Conservation (phyloP, 768 basidiomycete species). For the Epithele typhae region DNA sequence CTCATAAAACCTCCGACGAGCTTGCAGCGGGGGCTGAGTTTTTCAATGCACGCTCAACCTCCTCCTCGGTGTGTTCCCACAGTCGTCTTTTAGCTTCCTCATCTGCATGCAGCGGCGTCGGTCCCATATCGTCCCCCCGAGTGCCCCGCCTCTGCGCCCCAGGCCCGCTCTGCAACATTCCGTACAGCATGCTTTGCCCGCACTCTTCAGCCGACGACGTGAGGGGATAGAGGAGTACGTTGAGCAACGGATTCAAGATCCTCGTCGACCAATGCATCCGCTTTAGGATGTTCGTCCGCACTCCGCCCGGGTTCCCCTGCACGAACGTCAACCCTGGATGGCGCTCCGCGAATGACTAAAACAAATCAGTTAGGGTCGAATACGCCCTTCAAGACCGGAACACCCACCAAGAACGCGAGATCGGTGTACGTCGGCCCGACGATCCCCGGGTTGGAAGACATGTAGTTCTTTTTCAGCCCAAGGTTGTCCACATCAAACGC, state of each 20-base stretch:
- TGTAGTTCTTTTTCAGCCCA: constrained; percentile 44
- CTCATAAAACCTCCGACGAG: too few species aligned
- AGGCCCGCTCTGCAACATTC: constrained; percentile 8
- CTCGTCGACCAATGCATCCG: constrained; percentile 1
- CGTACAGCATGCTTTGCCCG: constrained; percentile 15
- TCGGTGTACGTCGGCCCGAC: constrained; percentile 45
- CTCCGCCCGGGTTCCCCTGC: constrained; percentile 39
- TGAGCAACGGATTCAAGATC: not conserved
- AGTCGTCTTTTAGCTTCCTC: constrained; percentile 14
- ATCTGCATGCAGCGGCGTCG: constrained; percentile 5
- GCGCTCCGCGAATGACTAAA: constrained; percentile 33
- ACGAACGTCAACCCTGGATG: constrained; percentile 40
- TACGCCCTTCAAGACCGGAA: not conserved
- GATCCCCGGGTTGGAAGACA: constrained; percentile 28
- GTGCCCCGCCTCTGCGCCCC: constrained; percentile 5
- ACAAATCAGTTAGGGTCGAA: not conserved
- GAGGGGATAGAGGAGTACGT: constrained; percentile 8
- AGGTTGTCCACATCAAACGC: constrained; percentile 44
- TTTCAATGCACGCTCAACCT: constrained; percentile 9
- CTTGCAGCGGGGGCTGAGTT: too few species aligned
- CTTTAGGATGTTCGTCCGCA: constrained; percentile 27
- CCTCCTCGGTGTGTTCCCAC: constrained; percentile 18
- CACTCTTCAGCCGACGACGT: constrained; percentile 9
- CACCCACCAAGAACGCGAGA: constrained; percentile 45
- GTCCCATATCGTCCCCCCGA: constrained; percentile 18